Conservation (phyloP, 2,329 filamentous ascomycete species). For the Cladophialophora exuberans region DNA sequence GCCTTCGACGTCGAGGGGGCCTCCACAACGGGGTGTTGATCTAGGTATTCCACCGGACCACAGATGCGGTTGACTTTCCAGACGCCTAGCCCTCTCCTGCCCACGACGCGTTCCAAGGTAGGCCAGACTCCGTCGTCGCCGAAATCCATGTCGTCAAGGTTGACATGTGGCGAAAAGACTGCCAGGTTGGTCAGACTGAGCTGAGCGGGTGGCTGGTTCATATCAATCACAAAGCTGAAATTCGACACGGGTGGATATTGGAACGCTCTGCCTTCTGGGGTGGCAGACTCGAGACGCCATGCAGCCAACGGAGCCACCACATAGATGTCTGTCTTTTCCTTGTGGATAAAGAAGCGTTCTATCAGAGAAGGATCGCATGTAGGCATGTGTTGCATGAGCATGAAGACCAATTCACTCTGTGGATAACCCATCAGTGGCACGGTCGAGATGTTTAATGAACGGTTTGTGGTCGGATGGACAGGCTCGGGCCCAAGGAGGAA, state of each 20-base stretch:
- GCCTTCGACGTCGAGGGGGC: background rate
- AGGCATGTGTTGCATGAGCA: conserved; percentile 42
- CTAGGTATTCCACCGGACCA: conserved; percentile 17
- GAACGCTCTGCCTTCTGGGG: background rate
- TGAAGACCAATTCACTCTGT: conserved; percentile 44
- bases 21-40: conserved; percentile 12
- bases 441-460: conserved; percentile 42
- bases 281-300: conserved; percentile 23
- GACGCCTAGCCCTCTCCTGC: conserved; percentile 52
- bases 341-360: conserved; percentile 24
- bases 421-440: conserved; percentile 54
- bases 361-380: conserved; percentile 25
- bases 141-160: conserved; percentile 57
- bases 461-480: conserved; percentile 28
- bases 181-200: conserved; percentile 40
- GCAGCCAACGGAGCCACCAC: conserved; percentile 52
- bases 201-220: conserved; percentile 23
- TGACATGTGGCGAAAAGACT: conserved; percentile 51
- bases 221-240: conserved; percentile 29
- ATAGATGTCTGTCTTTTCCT: conserved; percentile 38
- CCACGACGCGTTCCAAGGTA: conserved; percentile 51
- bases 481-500: conserved; percentile 52
- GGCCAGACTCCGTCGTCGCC: conserved; percentile 50
- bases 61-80: conserved; percentile 48
- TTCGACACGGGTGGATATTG: conserved; percentile 25